Base-by-base conservation (phyloP, 768 basidiomycete genomes). In the Tubosaeta sp. region DNA sequence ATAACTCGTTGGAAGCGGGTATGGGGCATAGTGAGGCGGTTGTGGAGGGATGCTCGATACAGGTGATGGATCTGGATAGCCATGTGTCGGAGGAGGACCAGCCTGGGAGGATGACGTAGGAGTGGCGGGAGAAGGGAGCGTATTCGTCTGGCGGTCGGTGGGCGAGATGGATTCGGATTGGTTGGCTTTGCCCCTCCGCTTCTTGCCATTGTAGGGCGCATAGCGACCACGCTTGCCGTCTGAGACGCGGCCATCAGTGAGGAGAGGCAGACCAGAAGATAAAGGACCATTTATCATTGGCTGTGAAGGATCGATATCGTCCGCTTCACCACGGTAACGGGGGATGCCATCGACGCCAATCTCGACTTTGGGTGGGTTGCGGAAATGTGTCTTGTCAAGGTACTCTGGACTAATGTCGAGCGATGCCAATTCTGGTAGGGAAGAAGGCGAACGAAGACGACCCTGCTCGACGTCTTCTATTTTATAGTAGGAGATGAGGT, bases 401-500 rank as follows among this genome's bases (percentile, higher is more conserved):
- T 94, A 94, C 58, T 90, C 86, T 6, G 87, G 83, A 55, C 83
- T 86, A 65, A 97, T 94, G 55, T 90, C 87, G 25, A 97, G 77
- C 0, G 87, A 80, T 0, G 86, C 85, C 19, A 98, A 78, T 66
- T 97, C 93, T 1, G 91, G 88, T 0, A 94, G 75, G 3, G 90
- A 86, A 0, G 91, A 94, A 0, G 95, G 94, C 0, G 88, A 79
- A 31, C 92, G 85, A 12, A 98, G 81, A 27, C 91, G 86, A 13
- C 94, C 94, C 42, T 83, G 82, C 50, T 90, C 81, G 25, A 96
- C 92, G 65, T 98, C 95, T 54, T 90, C 86, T 47, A 94, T 79
- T 59, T 85, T 86, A 75, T 96, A 97, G 73, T 97, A 97, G 5
- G 92, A 94, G 45, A 97, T 90, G 49, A 96, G 79, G 67, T 96